A percentile compares a stretch with the other conserved stretches of the same genome.
phyloP scores from a whole-genome alignment of 2,329 filamentous ascomycete species.

The Colletotrichum destructivum region DNA sequence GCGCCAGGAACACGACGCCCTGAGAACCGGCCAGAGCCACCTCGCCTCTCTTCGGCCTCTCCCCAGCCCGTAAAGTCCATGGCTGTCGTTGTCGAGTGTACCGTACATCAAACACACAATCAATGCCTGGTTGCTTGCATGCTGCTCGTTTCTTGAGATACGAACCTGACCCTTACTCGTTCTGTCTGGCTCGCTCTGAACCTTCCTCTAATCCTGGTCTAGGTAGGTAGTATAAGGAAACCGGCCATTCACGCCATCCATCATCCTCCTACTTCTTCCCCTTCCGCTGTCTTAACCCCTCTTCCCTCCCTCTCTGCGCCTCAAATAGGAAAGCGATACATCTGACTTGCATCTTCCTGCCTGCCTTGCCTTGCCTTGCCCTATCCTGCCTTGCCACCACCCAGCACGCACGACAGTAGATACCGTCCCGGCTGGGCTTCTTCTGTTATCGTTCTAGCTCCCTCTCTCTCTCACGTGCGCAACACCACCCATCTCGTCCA shows the following conservation, averaged over 20 bases:
- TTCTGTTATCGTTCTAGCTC: conserved; percentile 19
- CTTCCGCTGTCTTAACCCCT: conserved; percentile 32
- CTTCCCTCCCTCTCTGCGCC: conserved; percentile 33
- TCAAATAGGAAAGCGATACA: conserved; percentile 36
- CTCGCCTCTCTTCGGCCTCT: conserved; percentile 10
- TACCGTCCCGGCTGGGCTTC: conserved; percentile 15
- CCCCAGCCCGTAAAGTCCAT: conserved; percentile 19
- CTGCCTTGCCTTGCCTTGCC: conserved; percentile 6
- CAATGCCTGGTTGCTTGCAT: not conserved
- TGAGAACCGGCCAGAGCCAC: not conserved
- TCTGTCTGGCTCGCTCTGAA: not conserved
- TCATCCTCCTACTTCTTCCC: conserved; percentile 14
- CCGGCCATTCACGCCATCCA: conserved; percentile 31
- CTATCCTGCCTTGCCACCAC: conserved; percentile 17
- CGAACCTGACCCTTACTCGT: not conserved
- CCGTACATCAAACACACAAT: too few species aligned
- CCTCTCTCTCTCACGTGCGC: conserved; percentile 31
- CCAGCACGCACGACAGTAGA: conserved; percentile 1
- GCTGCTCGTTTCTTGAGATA: not conserved
- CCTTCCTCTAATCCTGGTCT: conserved; percentile 33
- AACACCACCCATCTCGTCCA: conserved; percentile 11
- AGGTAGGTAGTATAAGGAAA: conserved; percentile 33
- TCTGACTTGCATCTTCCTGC: conserved; percentile 40
- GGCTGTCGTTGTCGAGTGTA: conserved; percentile 9
- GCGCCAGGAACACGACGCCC: conserved; percentile 41